Evolutionary conservation across 2,329 filamentous ascomycete genomes (phyloP), one percentile per base, ranked within the genome.

Genomic region (Diaporthe citrichinensis): DNA sequence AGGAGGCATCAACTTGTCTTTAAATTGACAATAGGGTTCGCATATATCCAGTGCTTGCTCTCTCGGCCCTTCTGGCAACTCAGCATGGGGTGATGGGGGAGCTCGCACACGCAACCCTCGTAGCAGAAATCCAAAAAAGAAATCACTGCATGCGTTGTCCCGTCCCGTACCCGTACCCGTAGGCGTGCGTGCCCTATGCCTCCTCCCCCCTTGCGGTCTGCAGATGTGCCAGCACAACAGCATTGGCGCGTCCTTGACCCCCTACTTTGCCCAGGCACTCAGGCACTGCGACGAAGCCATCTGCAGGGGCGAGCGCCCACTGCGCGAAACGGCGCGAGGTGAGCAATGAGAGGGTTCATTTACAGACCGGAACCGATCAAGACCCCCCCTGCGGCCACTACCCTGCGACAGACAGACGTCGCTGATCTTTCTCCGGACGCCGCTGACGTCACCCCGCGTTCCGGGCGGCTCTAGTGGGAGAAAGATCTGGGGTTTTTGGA

Each of bases 391-490:
- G 25, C 25, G 28, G 14, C 53, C 51, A 17, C 51, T n/a, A 55
- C 25, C 39, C 39, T 46, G 39, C 39, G 39, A 17, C 59, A 44
- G 20, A 31, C 3, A 39, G 49, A 39, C 25, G 25, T 25, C 23
- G 65, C 49, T 23, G 34, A 69, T 69, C 65, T 55, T 44, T 65
- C 49, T 68, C 49, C 49, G 17, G 49, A 69, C 65, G 65, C 65
- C 65, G 65, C 65, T 69, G 65, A 69, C 65, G 65, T 69, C 65
- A 69, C 65, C 31, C 65, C n/a, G 65, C 65, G 65, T 69, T 69
- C 65, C 65, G 65, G 65, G 49, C 49, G n/a, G 25, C 46, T 17
- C 34, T 14, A 39, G 15, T 34, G 12, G 23, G 17, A 25, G 31
- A 23, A 51, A n/a, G 25, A 69, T 41, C 49, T 41, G 65, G 65